Percentiles rank a stretch among this genome's conserved stretches.
These are phyloP conservation scores for Xylaria arbuscula DNA, from an alignment of 2,329 filamentous ascomycete species.

Conservation along the genomic window DNA sequence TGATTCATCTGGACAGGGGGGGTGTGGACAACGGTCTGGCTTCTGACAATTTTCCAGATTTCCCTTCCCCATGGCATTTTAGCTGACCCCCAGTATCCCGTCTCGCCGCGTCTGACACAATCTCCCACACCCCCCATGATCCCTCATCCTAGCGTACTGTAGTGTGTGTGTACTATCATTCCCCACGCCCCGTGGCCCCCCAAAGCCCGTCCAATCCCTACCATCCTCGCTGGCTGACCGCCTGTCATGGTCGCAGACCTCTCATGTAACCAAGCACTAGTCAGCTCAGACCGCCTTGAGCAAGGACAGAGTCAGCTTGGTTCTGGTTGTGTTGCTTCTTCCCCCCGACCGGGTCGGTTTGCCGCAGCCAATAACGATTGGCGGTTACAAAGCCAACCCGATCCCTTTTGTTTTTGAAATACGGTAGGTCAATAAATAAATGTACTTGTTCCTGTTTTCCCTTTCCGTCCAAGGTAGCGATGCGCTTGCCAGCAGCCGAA, in stretches of 20 bases:
- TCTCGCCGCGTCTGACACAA: constrained; percentile 39
- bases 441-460: constrained; percentile 27
- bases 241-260: constrained; percentile 46
- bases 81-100: constrained; percentile 35
- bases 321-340: constrained; percentile 39
- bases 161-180: constrained; percentile 17
- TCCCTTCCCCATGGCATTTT: constrained; percentile 39
- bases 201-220: constrained; percentile 39
- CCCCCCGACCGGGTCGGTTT: constrained; percentile 30
- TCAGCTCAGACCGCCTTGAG: constrained; percentile 51
- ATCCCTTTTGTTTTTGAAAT: constrained; percentile 22
- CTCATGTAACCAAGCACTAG: constrained; percentile 45
- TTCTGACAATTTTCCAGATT: constrained; percentile 42
- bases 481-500: constrained; percentile 10
- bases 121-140: constrained; percentile 32
- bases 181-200: constrained; percentile 39
- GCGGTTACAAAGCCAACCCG: constrained; percentile 34
- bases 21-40: constrained; percentile 33
- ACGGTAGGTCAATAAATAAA: constrained; percentile 1
- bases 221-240: constrained; percentile 46
- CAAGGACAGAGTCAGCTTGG: constrained; percentile 46
- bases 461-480: constrained; percentile 2
- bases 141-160: constrained; percentile 9
- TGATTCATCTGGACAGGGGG: constrained; percentile 39
- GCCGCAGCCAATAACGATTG: constrained; percentile 34